These are phyloP conservation scores for Pelargonium myrrhifolium DNA, from an alignment of 441 rosid species.

Conservation along the genomic window DNA sequence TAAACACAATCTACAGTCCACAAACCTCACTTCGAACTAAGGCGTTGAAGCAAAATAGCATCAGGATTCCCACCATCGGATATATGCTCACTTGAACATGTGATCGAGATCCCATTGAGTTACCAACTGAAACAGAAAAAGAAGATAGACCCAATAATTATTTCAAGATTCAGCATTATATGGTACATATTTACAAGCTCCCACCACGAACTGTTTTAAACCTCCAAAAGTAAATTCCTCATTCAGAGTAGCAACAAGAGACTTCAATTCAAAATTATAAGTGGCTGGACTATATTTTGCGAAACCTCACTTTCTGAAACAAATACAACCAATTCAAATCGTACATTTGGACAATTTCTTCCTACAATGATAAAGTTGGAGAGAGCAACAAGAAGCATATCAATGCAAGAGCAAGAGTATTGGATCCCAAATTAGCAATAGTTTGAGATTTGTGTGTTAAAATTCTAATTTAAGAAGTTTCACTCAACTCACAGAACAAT, in stretches of 20 bases:
- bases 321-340: not conserved
- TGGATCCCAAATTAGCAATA: not conserved
- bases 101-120: constrained; percentile 17
- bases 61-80: constrained; percentile 20
- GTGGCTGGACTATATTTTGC: not conserved
- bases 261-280: not conserved
- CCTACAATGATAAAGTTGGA: no score
- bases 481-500: not conserved
- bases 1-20: not conserved
- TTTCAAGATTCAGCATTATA: not conserved
- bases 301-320: not conserved
- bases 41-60: constrained; percentile 20
- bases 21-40: constrained; percentile 32
- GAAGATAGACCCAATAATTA: not conserved
- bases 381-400: no score
- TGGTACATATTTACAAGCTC: not conserved
- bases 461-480: not conserved
- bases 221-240: not conserved
- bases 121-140: constrained; percentile 14
- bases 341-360: not conserved
- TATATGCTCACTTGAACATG: not conserved
- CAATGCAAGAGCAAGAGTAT: no score
- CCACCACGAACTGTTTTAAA: not conserved
- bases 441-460: not conserved
- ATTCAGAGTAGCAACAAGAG: not conserved